Base-by-base conservation (phyloP, 768 basidiomycete species). In the Mycena epipterygia region DNA sequence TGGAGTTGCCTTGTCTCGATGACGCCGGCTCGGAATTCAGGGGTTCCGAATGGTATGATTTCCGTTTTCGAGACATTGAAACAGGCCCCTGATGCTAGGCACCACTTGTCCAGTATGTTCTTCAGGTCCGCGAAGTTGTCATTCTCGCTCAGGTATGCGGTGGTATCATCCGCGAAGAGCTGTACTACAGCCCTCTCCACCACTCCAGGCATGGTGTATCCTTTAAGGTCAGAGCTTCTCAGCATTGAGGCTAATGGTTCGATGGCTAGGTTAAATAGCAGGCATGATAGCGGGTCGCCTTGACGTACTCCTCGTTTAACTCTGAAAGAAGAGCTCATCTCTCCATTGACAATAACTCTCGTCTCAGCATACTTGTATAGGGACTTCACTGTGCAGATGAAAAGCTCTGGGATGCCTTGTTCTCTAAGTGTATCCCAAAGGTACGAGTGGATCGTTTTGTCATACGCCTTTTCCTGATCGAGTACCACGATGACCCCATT, bases 61-160 rank as follows among this genome's bases (percentile, higher is more conserved):
- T 81, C 78, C 0, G 84, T 86, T 72, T 88, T 88, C 0, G 65
- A 52, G 0, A 73, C 60, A 59, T 86, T 87, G 68, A 86, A 87
- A 7, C 44, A 19, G 44, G 44, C 44, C n/a, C 44, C 44, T 46
- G 44, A 46, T 21, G 44, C 44, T 11, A 46, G 44, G 44, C 44
- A 46, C 44, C 44, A 46, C 21, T 19, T 46, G n/a, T 46, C 44
- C 44, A 46, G 44, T 6, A 46, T 46, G 11, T 17, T 46, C 21
- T 46, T 46, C 44, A 46, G 44, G 32, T 52, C 51, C 21, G 46
- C n/a, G n/a, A n/a, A n/a, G n/a, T n/a, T n/a, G n/a, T n/a, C n/a
- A n/a, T n/a, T n/a, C n/a, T n/a, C n/a, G n/a, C n/a, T n/a, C n/a
- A n/a, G n/a, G n/a, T n/a, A n/a, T n/a, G n/a, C n/a, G n/a, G n/a